Percentiles rank a stretch among this genome's conserved stretches.
Conservation (phyloP, 1,139 yeast species). For the Lodderomyces theae region DNA sequence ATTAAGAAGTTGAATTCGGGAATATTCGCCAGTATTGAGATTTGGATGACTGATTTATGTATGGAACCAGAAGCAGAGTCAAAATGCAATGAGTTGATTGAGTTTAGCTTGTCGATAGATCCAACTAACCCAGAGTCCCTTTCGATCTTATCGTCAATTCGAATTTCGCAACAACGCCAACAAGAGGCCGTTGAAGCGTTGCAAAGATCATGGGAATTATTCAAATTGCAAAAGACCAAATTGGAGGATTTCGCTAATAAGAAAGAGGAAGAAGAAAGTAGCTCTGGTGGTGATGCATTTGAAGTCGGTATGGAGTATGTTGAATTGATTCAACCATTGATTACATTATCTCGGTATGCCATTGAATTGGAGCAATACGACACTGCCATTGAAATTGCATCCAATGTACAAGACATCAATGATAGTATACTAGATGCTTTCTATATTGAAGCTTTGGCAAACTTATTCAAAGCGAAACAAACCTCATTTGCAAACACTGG, state of each 20-base stretch:
- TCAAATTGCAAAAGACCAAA: constrained; percentile 46
- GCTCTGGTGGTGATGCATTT: constrained; percentile 26
- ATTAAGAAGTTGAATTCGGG: constrained; percentile 66
- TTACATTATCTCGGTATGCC: constrained; percentile 69
- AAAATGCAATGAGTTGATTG: constrained; percentile 71
- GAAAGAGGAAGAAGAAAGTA: constrained; percentile 13
- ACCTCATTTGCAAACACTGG: constrained; percentile 16
- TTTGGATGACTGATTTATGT: constrained; percentile 98
- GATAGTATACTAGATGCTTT: constrained; percentile 78
- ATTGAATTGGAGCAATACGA: constrained; percentile 76
- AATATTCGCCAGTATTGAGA: constrained; percentile 81
- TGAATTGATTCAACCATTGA: constrained; percentile 64
- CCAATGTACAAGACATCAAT: constrained; percentile 68
- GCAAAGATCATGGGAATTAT: constrained; percentile 69
- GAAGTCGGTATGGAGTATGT: constrained; percentile 52
- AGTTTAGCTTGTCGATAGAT: constrained; percentile 63
- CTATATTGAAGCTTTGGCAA: constrained; percentile 79
- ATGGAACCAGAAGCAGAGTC: constrained; percentile 89
- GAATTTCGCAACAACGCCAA: constrained; percentile 80
- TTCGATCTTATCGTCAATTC: constrained; percentile 79
- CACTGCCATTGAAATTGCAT: constrained; percentile 57
- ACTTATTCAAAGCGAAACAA: constrained; percentile 56
- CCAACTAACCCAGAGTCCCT: constrained; percentile 70
- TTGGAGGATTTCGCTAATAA: constrained; percentile 47
- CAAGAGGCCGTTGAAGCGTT: constrained; percentile 75